These are phyloP conservation scores for Globisporangium cystogenes DNA, from an alignment of 352 stramenopile genomes.

Conservation along the genomic window DNA sequence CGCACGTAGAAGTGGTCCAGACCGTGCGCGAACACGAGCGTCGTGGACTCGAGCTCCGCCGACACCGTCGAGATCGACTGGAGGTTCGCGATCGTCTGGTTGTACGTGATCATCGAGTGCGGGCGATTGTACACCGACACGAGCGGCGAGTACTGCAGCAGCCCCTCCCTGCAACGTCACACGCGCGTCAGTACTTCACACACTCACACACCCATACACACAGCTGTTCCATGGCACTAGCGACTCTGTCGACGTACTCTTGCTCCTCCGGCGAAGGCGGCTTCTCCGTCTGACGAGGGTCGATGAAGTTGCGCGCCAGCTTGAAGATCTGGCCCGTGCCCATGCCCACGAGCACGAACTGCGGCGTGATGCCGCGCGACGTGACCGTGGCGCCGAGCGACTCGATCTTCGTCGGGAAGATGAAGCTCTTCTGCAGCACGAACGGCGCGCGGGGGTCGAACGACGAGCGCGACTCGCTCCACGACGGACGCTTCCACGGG, in stretches of 20 bases:
- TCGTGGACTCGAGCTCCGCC: constrained; percentile 93
- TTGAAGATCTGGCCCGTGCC: constrained; percentile 92
- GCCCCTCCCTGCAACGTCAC: constrained; percentile 45
- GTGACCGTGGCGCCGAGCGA: constrained; percentile 92
- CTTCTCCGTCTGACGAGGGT: constrained; percentile 92
- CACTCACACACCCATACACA: background rate
- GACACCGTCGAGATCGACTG: constrained; percentile 57
- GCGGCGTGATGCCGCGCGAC: constrained; percentile 92
- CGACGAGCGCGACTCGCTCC: constrained; percentile 87
- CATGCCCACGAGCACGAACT: constrained; percentile 91
- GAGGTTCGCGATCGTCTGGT: constrained; percentile 83
- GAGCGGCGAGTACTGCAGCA: constrained; percentile 87
- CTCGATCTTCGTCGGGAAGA: constrained; percentile 86
- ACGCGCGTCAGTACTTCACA: background rate
- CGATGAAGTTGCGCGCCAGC: constrained; percentile 90
- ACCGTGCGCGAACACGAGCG: constrained; percentile 91
- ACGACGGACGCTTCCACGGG: constrained; percentile 90
- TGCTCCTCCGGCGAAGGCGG: constrained; percentile 83
- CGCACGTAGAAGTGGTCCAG: constrained; percentile 94
- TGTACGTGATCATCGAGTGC: constrained; percentile 88
- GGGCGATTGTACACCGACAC: constrained; percentile 87
- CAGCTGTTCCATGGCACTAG: background rate
- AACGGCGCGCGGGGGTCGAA: constrained; percentile 87
- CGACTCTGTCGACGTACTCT: constrained; percentile 20
- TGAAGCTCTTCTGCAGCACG: constrained; percentile 95